Evolutionary conservation across 2,329 filamentous ascomycete genomes (phyloP), one percentile per base, ranked within the genome.

Genomic region (Ophiostoma ulmi): DNA sequence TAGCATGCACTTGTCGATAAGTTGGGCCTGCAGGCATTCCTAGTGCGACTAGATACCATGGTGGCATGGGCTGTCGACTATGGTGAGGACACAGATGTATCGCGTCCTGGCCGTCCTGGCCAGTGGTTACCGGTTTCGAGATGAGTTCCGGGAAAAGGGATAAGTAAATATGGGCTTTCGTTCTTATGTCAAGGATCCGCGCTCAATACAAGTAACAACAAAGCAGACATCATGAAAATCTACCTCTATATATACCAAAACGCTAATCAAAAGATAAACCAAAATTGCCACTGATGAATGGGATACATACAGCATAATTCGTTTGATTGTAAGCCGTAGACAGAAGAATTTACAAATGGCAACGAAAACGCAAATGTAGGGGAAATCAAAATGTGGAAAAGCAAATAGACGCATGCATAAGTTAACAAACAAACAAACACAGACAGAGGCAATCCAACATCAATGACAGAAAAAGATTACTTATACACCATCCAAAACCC

Each of bases 361-460:
- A 17, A 63, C 14, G 26, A 13, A 63, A 31, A 26, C 22, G 58
- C 58, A 66, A 66, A 63, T 38, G 26, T 39, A 69, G 65, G 22
- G 38, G 20, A 66, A 58, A 36, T 41, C 58, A 22, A 68, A 55
- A 71, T 58, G 36, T 17, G 66, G 20, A 41, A 26, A 38, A 55
- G 31, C 11, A 31, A 38, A 58, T 52, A 10, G 10, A 36, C 31
- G 31, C 58, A 63, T 20, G 58, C 22, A 31, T 61, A 35, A 35
- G 20, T 35, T n/a, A 58, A 17, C n/a, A 17, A 17, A 14, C 52
- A 55, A 13, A 48, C 58, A 10, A 31, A 36, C 13, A 39, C 35
- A 65, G 3, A 65, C 4, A 39, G 41, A 41, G 17, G n/a, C 48
- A 17, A 48, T 20, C 66, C 35, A 14, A 44, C 71, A 48, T 26